Evolutionary conservation across 352 stramenopile species (phyloP).

Genomic region (Globisporangium uncinulatum): DNA sequence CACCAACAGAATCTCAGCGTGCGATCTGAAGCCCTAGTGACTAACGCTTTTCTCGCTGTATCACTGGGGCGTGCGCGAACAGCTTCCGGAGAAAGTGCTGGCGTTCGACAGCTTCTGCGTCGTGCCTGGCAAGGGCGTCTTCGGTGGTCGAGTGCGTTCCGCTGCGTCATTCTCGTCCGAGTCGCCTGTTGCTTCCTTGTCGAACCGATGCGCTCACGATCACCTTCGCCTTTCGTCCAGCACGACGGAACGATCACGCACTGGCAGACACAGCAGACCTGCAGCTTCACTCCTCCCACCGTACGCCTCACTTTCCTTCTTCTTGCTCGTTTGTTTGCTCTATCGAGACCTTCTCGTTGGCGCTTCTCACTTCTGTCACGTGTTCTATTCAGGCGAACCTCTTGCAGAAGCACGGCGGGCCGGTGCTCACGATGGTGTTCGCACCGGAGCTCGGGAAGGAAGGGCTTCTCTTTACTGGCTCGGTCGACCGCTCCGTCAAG

Average conservation of each 20-base stretch:
- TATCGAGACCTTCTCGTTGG: background rate
- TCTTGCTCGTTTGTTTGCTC: background rate
- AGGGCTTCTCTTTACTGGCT: slow-evolving; percentile 59
- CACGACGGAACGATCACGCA: slow-evolving; percentile 57
- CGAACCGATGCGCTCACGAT: background rate
- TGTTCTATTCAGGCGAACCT: slow-evolving; percentile 22
- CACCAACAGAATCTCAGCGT: background rate
- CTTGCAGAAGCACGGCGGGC: slow-evolving; percentile 43
- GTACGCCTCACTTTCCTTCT: slow-evolving; percentile 19
- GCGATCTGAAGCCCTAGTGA: background rate
- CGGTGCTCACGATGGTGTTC: slow-evolving; percentile 50
- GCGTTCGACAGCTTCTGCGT: slow-evolving; percentile 45
- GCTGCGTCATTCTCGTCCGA: too few species aligned
- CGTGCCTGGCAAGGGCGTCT: slow-evolving; percentile 39
- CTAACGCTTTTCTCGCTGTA: too few species aligned
- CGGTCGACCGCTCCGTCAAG: slow-evolving; percentile 61
- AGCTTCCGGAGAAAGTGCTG: slow-evolving; percentile 28
- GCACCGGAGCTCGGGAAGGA: slow-evolving; percentile 29
- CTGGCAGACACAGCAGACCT: slow-evolving; percentile 41
- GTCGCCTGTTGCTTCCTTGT: background rate
- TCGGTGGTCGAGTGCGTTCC: slow-evolving; percentile 43
- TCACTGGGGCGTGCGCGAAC: background rate
- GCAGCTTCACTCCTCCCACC: slow-evolving; percentile 36
- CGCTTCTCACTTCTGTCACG: background rate
- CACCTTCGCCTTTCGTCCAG: slow-evolving; percentile 14